Base-by-base conservation (phyloP, 805 yeast genomes). In the Candida oleophila region DNA sequence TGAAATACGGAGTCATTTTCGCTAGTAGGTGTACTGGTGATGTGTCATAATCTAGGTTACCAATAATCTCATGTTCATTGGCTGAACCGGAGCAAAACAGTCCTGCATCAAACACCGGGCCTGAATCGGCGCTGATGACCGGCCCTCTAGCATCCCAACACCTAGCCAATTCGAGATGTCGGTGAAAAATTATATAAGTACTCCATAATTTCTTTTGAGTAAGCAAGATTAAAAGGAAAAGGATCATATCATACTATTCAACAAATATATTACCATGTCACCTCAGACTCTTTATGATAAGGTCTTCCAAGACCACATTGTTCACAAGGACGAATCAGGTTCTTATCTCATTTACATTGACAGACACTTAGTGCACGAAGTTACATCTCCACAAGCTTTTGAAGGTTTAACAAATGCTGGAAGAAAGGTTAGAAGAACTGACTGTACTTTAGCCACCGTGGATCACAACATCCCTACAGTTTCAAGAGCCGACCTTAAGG, bases 321-420 rank as follows among this genome's bases (percentile, higher is more conserved):
- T 94, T 55, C 91, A 90, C 71, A 76, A 82, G 62, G 96, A 89
- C 57, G 92, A 88, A 45, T 81, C 89, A 32, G 96, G 95, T 22
- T 90, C 97, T 18, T 85, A 80, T 63, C 76, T 94, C 52, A 70
- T 94, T 50, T 94, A 89, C 69, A 92, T 94, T 49, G 99, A 94
- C 71, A 88, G 99, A 71, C 99, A 94, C 69, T 77, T 94, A 56
- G 96, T 94, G 43, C 99, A 94, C 68, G 99, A 94, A 73, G 99
- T 94, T 44, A 94, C 99, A 1, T 92, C 98, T 22, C 99, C 99
- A 32, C 99, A 94, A 71, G 99, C 99, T 9, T 94, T 94, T 63
- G 99, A 94, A 73, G 99, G 99, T 43, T 79, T 94, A 59, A 80
- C 77, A 53, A 86, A 83, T 60, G 96, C 97, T 14, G 88, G 86